Conservation (phyloP, 2,329 filamentous ascomycete species). For the Chlorencoelia australis region DNA sequence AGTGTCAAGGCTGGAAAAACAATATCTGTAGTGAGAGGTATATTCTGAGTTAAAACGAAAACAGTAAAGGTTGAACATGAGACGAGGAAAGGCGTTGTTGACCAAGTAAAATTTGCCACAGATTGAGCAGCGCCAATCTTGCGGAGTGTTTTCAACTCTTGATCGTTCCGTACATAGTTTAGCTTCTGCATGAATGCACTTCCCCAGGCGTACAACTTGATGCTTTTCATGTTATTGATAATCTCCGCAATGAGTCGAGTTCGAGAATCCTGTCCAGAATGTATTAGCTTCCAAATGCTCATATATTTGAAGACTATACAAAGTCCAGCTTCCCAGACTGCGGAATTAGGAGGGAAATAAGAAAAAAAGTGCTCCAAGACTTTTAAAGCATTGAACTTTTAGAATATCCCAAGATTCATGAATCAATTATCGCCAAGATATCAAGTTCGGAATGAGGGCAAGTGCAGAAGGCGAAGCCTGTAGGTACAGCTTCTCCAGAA, state of each 20-base stretch:
- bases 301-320: no score
- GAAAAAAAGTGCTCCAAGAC: no score
- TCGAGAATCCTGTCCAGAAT: constrained; percentile 61
- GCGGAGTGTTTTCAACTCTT: constrained; percentile 87
- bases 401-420: neutral
- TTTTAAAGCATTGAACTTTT: no score
- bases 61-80: constrained; percentile 94
- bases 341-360: no score
- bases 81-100: constrained; percentile 91
- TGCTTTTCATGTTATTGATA: constrained; percentile 98
- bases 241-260: constrained; percentile 95
- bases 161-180: constrained; percentile 90
- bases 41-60: constrained; percentile 75
- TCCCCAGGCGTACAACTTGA: constrained; percentile 98
- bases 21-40: constrained; percentile 82
- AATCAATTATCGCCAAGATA: neutral
- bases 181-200: constrained; percentile 96
- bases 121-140: constrained; percentile 94
- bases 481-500: no score
- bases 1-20: constrained; percentile 88
- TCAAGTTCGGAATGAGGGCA: neutral
- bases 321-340: no score
- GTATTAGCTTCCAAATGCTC: no score
- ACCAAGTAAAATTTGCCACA: constrained; percentile 96
- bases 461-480: no score